A percentile compares a stretch with the other conserved stretches of the same genome.
These are phyloP conservation scores for Triadica sebifera DNA, from an alignment of 345 rosid species.

Conservation along the genomic window DNA sequence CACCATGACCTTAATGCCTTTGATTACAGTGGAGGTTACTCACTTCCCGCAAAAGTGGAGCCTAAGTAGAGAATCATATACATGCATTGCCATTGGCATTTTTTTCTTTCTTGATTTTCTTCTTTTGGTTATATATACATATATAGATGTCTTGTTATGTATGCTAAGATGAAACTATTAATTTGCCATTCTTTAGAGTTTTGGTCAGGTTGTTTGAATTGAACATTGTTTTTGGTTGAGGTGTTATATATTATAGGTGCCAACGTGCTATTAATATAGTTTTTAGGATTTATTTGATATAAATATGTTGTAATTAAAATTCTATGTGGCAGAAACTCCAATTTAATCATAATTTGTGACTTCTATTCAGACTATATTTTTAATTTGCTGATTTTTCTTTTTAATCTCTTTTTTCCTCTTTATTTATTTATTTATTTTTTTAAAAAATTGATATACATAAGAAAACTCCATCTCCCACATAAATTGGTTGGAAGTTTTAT, in stretches of 20 bases:
- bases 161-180: background rate
- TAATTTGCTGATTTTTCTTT: no score
- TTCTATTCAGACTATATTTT: no score
- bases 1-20: conserved; percentile 37
- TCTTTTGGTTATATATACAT: background rate
- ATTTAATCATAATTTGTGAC: no score
- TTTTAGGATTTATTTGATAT: background rate
- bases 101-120: background rate
- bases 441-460: no score
- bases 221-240: no score
- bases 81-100: background rate
- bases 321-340: no score
- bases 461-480: no score
- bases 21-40: conserved; percentile 74
- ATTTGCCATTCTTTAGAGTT: background rate
- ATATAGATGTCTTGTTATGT: background rate
- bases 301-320: background rate
- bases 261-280: background rate
- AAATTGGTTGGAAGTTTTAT: no score
- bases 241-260: background rate
- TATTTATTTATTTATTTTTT: no score
- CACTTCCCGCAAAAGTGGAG: conserved; percentile 54
- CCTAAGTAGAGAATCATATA: conserved; percentile 44
- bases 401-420: no score
- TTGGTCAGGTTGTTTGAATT: no score